Evolutionary conservation across 2,329 filamentous ascomycete genomes (phyloP), one percentile per base, ranked within the genome.

Genomic region (Calonectria ilicicola): DNA sequence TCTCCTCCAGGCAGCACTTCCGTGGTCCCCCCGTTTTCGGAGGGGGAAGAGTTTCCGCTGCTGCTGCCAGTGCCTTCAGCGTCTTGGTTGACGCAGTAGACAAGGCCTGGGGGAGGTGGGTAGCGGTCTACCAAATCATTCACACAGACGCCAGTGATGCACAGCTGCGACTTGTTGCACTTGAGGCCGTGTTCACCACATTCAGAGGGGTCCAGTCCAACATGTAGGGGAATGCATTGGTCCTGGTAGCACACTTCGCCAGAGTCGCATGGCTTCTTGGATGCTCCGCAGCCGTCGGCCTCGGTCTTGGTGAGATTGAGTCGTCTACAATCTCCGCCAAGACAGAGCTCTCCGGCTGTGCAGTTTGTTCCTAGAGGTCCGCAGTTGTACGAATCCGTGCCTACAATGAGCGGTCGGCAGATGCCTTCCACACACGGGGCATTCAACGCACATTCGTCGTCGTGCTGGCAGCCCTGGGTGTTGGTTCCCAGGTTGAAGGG

Each of bases 381-480:
- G 53, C 70, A 72, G 12, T 72, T 65, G 49, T 72, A 72, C 5
- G 70, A 72, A 27, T 72, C 70, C 7, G 62, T 62, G n/a, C 67
- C 70, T 7, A 72, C 51, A 19, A 66, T 62, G 38, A 72, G 66
- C 19, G 70, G 70, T 5, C 66, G 66, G 27, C 70, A 72, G 42
- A 69, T 66, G 6, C 70, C 70, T 12, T 69, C 62, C 14, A 42
- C 49, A n/a, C 70, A 72, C 1, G 66, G 60, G 12, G 66, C 66
- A 9, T 32, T 9, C 35, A 72, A 66, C 1, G 70, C 60, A 60
- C 70, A 72, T 15, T 72, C 70, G 4, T 63, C 44, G 26, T 66
- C 46, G 14, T 29, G 15, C 38, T 66, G 35, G 51, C 70, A 72
- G 6, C 66, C 66, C 17, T 47, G 67, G 10, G 70, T 65, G 17